These are phyloP conservation scores for Scytalidium sp. DNA, from an alignment of 2,329 filamentous ascomycete species.

Conservation along the genomic window DNA sequence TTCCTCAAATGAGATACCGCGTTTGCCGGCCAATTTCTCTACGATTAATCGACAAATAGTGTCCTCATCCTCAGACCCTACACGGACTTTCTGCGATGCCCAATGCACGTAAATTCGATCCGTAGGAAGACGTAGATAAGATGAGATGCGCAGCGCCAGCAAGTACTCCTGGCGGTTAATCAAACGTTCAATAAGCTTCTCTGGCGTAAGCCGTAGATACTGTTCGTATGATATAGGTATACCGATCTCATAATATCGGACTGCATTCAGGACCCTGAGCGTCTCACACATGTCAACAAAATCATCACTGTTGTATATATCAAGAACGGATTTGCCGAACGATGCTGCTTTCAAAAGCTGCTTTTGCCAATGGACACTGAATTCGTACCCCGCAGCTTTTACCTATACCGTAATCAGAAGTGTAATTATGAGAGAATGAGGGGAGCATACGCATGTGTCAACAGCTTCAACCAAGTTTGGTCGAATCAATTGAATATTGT, in stretches of 20 bases:
- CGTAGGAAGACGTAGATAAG: constrained; percentile 80
- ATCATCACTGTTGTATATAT: constrained; percentile 96
- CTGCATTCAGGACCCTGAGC: constrained; percentile 86
- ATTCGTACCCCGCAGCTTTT: constrained; percentile 89
- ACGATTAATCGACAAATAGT: constrained; percentile 84
- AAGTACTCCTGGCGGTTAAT: constrained; percentile 90
- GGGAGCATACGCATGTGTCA: constrained; percentile 65
- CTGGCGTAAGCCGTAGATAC: constrained; percentile 85
- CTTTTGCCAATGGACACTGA: constrained; percentile 89
- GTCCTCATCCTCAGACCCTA: constrained; percentile 82
- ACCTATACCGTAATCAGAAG: constrained; percentile 37
- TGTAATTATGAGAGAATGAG: not conserved
- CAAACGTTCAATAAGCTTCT: constrained; percentile 80
- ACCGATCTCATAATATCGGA: constrained; percentile 87
- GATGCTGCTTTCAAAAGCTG: constrained; percentile 93
- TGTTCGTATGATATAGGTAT: constrained; percentile 91
- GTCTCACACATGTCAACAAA: constrained; percentile 99
- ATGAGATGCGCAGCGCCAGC: constrained; percentile 81
- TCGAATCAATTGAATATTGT: constrained; percentile 93
- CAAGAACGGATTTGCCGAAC: constrained; percentile 94
- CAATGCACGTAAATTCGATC: constrained; percentile 95
- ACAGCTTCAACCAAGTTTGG: constrained; percentile 87
- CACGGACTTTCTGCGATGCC: constrained; percentile 90
- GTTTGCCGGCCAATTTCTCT: constrained; percentile 79
- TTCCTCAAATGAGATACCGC: constrained; percentile 91